These are phyloP conservation scores for Eremochloa ophiuroides DNA, from an alignment of 176 grass and related monocot species.

Conservation along the genomic window DNA sequence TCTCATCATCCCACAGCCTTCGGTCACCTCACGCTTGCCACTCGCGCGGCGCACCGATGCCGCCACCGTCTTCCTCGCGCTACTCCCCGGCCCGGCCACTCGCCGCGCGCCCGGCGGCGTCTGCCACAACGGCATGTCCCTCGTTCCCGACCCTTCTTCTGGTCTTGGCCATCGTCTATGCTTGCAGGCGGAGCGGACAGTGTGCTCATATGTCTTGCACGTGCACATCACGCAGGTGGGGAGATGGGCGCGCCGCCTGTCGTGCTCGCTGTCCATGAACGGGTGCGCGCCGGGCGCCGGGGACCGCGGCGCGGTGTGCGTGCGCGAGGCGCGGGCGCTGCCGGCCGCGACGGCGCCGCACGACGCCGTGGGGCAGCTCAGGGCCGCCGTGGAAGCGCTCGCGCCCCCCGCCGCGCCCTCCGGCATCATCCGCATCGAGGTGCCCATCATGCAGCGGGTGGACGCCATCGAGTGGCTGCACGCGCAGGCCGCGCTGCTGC, in stretches of 20 bases:
- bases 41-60: neutral
- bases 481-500: conserved; percentile 52
- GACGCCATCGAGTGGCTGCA: conserved; percentile 88
- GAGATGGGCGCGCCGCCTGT: conserved; percentile 16
- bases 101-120: neutral
- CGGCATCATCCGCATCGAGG: conserved; percentile 89
- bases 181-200: neutral
- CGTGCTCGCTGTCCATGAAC: conserved; percentile 72
- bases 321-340: conserved; percentile 51
- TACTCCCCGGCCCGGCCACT: conserved; percentile 23
- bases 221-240: neutral
- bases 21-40: neutral
- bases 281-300: conserved; percentile 35
- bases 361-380: conserved; percentile 57
- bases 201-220: neutral
- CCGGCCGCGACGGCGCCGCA: conserved; percentile 38
- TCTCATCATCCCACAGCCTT: neutral
- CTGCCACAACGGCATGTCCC: neutral
- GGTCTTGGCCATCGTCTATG: neutral
- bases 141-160: neutral
- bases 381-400: conserved; percentile 43
- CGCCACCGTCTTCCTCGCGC: conserved; percentile 15
- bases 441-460: conserved; percentile 67
- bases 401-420: conserved; percentile 40
- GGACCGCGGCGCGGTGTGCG: conserved; percentile 20